A percentile compares a stretch with the other conserved stretches of the same genome.
Conservation (phyloP, 257 asterid genomes). For the Fraxinus quadrangulata region DNA sequence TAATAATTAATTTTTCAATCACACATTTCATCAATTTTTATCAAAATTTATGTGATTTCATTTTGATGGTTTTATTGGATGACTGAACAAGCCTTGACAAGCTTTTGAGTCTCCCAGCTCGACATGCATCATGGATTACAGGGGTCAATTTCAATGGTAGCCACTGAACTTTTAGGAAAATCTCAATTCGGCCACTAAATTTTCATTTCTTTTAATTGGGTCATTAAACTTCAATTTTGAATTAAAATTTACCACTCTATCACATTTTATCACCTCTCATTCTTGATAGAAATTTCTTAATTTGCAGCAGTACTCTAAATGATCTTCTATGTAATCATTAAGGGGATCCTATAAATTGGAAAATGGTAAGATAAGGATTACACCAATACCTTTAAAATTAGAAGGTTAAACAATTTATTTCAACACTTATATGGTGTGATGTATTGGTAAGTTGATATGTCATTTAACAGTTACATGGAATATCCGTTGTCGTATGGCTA, state of each 20-base stretch:
- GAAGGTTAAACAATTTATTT: too few species aligned
- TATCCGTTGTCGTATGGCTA: too few species aligned
- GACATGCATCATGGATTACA: background rate
- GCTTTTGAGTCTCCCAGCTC: conserved; percentile 17
- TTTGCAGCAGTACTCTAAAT: background rate
- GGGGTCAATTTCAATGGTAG: background rate
- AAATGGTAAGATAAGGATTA: background rate
- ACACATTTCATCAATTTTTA: too few species aligned
- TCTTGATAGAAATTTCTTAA: background rate
- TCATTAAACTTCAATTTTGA: background rate
- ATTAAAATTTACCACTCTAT: background rate
- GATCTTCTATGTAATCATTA: too few species aligned
- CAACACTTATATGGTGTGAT: too few species aligned
- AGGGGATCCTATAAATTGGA: background rate
- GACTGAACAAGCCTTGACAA: conserved; percentile 18
- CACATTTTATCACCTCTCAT: background rate
- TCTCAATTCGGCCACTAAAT: too few species aligned
- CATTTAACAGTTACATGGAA: too few species aligned
- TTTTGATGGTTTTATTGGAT: background rate
- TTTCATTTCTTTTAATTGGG: too few species aligned
- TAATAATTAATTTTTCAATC: too few species aligned
- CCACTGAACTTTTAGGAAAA: background rate
- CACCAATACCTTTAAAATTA: too few species aligned
- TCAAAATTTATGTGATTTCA: background rate
- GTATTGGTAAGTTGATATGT: too few species aligned